phyloP scores from a whole-genome alignment of 2,329 filamentous ascomycete species.

The Alternaria rosae region DNA sequence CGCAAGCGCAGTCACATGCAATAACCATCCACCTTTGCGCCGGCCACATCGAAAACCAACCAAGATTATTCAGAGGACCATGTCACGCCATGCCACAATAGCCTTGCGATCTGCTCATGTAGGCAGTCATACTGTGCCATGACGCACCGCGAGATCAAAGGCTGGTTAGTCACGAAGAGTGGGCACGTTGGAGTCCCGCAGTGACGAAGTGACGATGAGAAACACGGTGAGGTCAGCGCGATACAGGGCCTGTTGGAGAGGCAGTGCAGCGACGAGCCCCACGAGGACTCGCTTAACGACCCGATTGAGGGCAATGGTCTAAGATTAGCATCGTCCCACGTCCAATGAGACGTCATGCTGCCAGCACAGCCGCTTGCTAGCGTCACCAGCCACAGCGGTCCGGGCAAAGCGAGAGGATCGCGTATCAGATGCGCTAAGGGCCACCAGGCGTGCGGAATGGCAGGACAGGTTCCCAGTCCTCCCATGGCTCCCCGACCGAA shows the following conservation, averaged over 20 bases:
- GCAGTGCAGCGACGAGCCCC: constrained; percentile 28
- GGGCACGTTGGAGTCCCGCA: constrained; percentile 14
- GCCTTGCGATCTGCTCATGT: constrained; percentile 9
- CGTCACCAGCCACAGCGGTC: constrained; percentile 34
- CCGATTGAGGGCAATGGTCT: constrained; percentile 34
- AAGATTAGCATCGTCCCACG: constrained; percentile 20
- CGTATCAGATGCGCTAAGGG: constrained; percentile 29
- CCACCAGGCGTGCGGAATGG: constrained; percentile 26
- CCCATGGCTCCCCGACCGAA: constrained; percentile 35
- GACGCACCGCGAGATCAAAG: constrained; percentile 19
- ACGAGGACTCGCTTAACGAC: constrained; percentile 24
- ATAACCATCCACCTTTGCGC: constrained; percentile 6
- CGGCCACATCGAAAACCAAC: constrained; percentile 6
- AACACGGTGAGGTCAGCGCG: constrained; percentile 41
- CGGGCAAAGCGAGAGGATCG: constrained; percentile 33
- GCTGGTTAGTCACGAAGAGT: constrained; percentile 6
- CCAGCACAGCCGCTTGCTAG: constrained; percentile 30
- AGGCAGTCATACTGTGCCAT: constrained; percentile 29
- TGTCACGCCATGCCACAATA: constrained; percentile 6
- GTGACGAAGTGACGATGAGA: constrained; percentile 17
- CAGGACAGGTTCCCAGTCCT: constrained; percentile 17
- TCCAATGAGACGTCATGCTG: constrained; percentile 23
- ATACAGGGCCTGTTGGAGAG: constrained; percentile 15
- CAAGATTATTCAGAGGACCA: constrained; percentile 12
- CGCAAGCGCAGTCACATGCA: constrained; percentile 7